Base-by-base conservation (phyloP, 768 basidiomycete genomes). In the Mycena capillaripes region DNA sequence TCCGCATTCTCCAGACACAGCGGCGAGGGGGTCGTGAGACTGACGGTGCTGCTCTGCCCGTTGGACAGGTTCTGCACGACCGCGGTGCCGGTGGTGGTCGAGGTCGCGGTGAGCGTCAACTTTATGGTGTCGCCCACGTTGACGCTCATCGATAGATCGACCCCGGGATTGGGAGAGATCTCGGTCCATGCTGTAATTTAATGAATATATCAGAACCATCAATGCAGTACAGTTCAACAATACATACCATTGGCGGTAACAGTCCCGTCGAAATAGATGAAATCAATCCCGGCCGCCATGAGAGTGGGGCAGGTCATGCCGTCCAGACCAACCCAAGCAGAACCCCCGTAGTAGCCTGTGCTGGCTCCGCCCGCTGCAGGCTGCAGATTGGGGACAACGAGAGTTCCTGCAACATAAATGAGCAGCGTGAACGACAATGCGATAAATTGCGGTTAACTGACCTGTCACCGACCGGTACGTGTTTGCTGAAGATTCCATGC, bases 1-100 rank as follows among this genome's bases (percentile, higher is more conserved):
- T 64, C 64, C 25, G 64, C 64, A 14, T 67, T 67, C 44, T 32
- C 42, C 21, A 30, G 40, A 30, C 66, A 67, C 30, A 67, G 57
- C 55, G 29, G n/a, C 17, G 66, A 30, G 29, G 52, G 21, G 53
- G 17, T 40, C 27, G 38, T 66, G 25, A 66, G 52, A 30, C 25
- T 25, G 12, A 55, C 52, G 27, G 64, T 55, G 61, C 46, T 32
- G 32, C 53, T 66, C 53, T 66, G 38, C 29, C 64, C 64, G 21
- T 38, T 66, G 53, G 64, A 55, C 25, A 55, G 16, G 64, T 66
- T 66, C 40, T 55, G 21, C 34, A 66, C 32, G 40, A 30, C 32
- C 23, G 36, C 64, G 36, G 64, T 66, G 36, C 53, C 64, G 21
- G 64, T 27, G 30, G 44, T 50, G 19, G 46, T 36, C 21, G 34